phyloP scores from a whole-genome alignment of 176 grass and related monocot genomes.

The Cocos nucifera region DNA sequence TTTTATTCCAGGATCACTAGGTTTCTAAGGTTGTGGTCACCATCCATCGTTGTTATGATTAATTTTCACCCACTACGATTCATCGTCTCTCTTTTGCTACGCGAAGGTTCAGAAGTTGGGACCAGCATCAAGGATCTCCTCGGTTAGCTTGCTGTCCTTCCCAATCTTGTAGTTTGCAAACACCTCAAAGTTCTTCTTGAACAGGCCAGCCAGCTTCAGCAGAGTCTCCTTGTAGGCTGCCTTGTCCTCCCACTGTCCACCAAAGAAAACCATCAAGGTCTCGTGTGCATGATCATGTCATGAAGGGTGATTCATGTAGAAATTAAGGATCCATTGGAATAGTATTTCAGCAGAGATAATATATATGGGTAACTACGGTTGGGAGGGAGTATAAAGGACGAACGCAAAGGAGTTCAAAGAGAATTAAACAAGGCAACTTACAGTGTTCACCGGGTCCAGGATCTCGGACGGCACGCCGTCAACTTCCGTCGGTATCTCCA shows the following conservation, averaged over 20 bases:
- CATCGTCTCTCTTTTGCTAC: too few species aligned
- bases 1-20: too few species aligned
- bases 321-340: too few species aligned
- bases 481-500: conserved; percentile 79
- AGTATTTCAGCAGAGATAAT: not conserved
- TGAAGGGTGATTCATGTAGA: too few species aligned
- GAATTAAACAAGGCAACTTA: conserved; percentile 24
- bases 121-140: conserved; percentile 90
- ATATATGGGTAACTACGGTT: too few species aligned
- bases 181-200: conserved; percentile 98
- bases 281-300: not conserved
- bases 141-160: conserved; percentile 50
- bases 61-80: too few species aligned
- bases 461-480: conserved; percentile 82
- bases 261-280: not conserved
- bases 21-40: too few species aligned
- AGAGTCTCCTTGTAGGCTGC: conserved; percentile 69
- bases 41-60: too few species aligned
- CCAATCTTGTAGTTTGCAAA: conserved; percentile 84
- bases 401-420: too few species aligned
- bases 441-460: conserved; percentile 89
- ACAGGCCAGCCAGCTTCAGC: conserved; percentile 77
- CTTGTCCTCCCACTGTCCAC: conserved; percentile 74
- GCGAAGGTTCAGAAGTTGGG: conserved; percentile 56
- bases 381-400: not conserved